Evolutionary conservation across 2,329 filamentous ascomycete species (phyloP).

Genomic region (Trichoderma brevicompactum): DNA sequence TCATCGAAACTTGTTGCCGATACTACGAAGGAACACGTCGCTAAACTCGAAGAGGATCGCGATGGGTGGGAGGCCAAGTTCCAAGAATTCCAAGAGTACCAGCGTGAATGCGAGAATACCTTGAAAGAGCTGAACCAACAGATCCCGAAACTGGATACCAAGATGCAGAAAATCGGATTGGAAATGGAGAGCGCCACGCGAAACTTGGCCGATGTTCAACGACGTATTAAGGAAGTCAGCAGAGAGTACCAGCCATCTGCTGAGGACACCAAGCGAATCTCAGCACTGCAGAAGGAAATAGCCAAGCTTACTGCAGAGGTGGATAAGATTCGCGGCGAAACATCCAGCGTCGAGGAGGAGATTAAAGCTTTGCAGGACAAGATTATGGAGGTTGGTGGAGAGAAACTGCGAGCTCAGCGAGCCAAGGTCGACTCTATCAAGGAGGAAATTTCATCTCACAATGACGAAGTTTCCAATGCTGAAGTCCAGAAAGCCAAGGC

Average conservation of each 20-base stretch:
- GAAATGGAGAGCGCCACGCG: slow-evolving; percentile 86
- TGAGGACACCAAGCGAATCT: slow-evolving; percentile 75
- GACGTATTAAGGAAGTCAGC: slow-evolving; percentile 81
- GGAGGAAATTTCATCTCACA: slow-evolving; percentile 78
- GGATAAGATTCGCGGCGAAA: slow-evolving; percentile 78
- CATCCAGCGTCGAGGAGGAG: slow-evolving; percentile 86
- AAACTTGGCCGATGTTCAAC: slow-evolving; percentile 82
- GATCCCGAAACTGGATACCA: slow-evolving; percentile 84
- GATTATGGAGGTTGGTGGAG: slow-evolving; percentile 97
- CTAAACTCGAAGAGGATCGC: slow-evolving; percentile 83
- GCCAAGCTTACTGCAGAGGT: slow-evolving; percentile 75
- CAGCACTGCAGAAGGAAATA: slow-evolving; percentile 77
- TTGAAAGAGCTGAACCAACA: slow-evolving; percentile 74
- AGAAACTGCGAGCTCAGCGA: slow-evolving; percentile 87
- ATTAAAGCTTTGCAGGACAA: slow-evolving; percentile 93
- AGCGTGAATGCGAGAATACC: slow-evolving; percentile 75
- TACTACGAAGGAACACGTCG: slow-evolving; percentile 83
- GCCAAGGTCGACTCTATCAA: slow-evolving; percentile 88
- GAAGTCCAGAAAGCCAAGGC: slow-evolving; percentile 91
- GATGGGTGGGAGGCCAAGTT: slow-evolving; percentile 84
- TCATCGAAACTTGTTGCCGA: slow-evolving; percentile 92
- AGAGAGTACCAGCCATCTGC: slow-evolving; percentile 81
- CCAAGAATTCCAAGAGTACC: slow-evolving; percentile 81
- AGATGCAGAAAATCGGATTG: slow-evolving; percentile 86
- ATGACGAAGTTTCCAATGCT: slow-evolving; percentile 80